A percentile compares a stretch with the other conserved stretches of the same genome.
phyloP scores from a whole-genome alignment of 1,139 yeast species.

The Kodamaea alishanica region DNA sequence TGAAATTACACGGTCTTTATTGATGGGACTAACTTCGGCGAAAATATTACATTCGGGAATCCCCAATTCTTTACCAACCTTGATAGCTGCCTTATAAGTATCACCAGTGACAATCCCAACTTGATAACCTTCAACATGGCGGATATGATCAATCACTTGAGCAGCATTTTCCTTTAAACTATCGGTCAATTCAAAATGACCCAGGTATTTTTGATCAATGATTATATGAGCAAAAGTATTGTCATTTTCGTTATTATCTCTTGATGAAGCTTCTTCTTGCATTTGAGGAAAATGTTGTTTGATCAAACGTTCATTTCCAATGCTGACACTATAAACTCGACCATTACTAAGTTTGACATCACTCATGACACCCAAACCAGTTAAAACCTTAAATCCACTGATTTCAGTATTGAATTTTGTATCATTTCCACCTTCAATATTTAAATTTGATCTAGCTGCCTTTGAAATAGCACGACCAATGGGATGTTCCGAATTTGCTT shows the following conservation, averaged over 20 bases:
- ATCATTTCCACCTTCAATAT: slow-evolving; percentile 34
- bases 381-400: slow-evolving; percentile 45
- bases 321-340: slow-evolving; percentile 30
- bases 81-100: slow-evolving; percentile 55
- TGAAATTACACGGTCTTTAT: slow-evolving; percentile 66
- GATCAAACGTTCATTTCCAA: slow-evolving; percentile 59
- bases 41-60: slow-evolving; percentile 62
- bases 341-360: slow-evolving; percentile 23
- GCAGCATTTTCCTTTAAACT: slow-evolving; percentile 64
- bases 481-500: slow-evolving; percentile 81
- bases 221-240: slow-evolving; percentile 40
- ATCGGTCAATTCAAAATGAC: slow-evolving; percentile 67
- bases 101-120: slow-evolving; percentile 97
- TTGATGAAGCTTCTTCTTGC: slow-evolving; percentile 10
- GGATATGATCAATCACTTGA: slow-evolving; percentile 56
- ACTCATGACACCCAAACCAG: slow-evolving; percentile 74
- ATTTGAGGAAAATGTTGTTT: slow-evolving; percentile 17
- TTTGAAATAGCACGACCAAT: slow-evolving; percentile 66
- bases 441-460: slow-evolving; percentile 25
- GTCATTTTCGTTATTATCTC: slow-evolving; percentile 16
- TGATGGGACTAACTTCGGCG: slow-evolving; percentile 74
- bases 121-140: slow-evolving; percentile 45
- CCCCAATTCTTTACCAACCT: slow-evolving; percentile 65
- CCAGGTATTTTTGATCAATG: slow-evolving; percentile 57
- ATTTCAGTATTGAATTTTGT: slow-evolving; percentile 24